Evolutionary conservation across 495 filamentous ascomycete genomes (phyloP).

Genomic region (Lophiotrema nucula): DNA sequence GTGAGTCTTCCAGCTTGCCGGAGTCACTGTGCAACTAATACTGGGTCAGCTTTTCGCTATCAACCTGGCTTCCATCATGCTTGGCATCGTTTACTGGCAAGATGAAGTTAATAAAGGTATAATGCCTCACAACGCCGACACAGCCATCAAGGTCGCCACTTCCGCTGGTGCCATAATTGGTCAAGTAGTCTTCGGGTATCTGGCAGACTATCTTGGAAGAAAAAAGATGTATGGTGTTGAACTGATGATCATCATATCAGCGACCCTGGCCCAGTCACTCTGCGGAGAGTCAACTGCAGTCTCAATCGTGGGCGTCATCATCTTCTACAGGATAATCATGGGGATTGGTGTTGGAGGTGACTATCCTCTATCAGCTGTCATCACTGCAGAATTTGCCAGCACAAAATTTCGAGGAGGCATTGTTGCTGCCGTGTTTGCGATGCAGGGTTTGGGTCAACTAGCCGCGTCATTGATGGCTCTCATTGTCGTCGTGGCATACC

Average conservation of each 20-base stretch:
- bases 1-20: conserved; percentile 43
- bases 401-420: conserved; percentile 81
- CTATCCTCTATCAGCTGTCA: conserved; percentile 83
- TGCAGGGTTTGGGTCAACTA: conserved; percentile 79
- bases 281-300: conserved; percentile 63
- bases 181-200: conserved; percentile 74
- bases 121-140: conserved; percentile 64
- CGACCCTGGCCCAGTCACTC: conserved; percentile 74
- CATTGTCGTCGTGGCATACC: conserved; percentile 70
- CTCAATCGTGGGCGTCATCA: conserved; percentile 69
- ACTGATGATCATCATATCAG: conserved; percentile 82
- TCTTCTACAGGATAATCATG: conserved; percentile 89
- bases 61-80: conserved; percentile 57
- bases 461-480: conserved; percentile 67
- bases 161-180: conserved; percentile 82
- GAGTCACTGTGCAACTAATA: background rate
- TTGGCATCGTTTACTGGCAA: conserved; percentile 72
- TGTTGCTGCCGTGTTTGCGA: conserved; percentile 81
- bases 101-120: conserved; percentile 42
- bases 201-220: conserved; percentile 75
- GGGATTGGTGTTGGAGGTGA: conserved; percentile 71
- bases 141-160: conserved; percentile 82
- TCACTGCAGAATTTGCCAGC: conserved; percentile 81
- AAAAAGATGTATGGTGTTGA: conserved; percentile 88
- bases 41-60: conserved; percentile 61